Evolutionary conservation across 345 rosid genomes (phyloP).

Genomic region (Clausena lansium): DNA sequence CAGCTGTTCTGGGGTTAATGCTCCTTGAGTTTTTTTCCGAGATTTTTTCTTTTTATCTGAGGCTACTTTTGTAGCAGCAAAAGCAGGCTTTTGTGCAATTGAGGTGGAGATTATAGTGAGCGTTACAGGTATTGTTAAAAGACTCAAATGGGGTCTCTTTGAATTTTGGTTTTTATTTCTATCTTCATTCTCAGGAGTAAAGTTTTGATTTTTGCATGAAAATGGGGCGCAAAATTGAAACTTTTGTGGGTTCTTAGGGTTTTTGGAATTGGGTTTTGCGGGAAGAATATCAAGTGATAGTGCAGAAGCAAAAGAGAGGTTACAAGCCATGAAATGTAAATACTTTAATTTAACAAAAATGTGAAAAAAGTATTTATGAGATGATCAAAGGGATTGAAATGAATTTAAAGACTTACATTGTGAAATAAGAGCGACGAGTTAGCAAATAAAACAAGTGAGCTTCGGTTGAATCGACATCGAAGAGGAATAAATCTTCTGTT

Average conservation of each 20-base stretch:
- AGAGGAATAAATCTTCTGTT: slow-evolving; percentile 11
- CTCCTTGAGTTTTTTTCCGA: slow-evolving; percentile 55
- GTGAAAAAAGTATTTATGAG: background rate
- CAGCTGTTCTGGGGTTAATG: slow-evolving; percentile 68
- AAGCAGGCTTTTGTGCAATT: slow-evolving; percentile 38
- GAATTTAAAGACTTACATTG: slow-evolving; percentile 26
- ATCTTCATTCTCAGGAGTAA: slow-evolving; percentile 11
- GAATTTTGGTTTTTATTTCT: slow-evolving; percentile 27
- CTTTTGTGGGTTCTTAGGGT: slow-evolving; percentile 20
- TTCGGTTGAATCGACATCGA: slow-evolving; percentile 28
- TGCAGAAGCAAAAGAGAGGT: slow-evolving; percentile 41
- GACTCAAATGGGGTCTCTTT: slow-evolving; percentile 36
- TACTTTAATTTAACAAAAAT: slow-evolving; percentile 1
- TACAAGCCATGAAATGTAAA: slow-evolving; percentile 38
- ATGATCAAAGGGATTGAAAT: background rate
- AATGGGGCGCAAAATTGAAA: slow-evolving; percentile 25
- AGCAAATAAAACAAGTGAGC: slow-evolving; percentile 8
- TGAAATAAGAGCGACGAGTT: slow-evolving; percentile 23
- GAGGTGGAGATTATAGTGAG: slow-evolving; percentile 64
- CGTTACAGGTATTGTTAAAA: slow-evolving; percentile 62
- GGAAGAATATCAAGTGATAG: slow-evolving; percentile 24
- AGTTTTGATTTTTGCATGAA: slow-evolving; percentile 37
- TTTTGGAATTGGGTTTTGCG: slow-evolving; percentile 22
- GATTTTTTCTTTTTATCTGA: slow-evolving; percentile 46
- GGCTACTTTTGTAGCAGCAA: slow-evolving; percentile 45